Percentiles rank a stretch among this genome's conserved stretches.
phyloP scores from a whole-genome alignment of 140 eudicot species.

The Stevia rebaudiana region DNA sequence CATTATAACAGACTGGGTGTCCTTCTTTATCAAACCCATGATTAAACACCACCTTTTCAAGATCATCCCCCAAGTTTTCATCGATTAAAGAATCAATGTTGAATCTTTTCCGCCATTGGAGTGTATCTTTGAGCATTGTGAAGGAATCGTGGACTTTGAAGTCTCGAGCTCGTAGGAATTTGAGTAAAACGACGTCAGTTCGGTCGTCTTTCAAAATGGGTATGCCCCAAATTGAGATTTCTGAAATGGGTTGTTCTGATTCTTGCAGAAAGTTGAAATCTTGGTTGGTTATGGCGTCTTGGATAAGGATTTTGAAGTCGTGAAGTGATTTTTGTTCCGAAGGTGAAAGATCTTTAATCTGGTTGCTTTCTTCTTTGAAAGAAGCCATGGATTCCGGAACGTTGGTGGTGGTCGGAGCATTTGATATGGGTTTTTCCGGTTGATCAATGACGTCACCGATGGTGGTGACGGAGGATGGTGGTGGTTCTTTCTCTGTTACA shows the following conservation, averaged over 20 bases:
- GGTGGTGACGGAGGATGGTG: constrained; percentile 13
- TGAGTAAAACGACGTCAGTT: constrained; percentile 38
- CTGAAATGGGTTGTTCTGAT: constrained; percentile 14
- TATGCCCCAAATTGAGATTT: constrained; percentile 43
- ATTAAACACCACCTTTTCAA: constrained; percentile 56
- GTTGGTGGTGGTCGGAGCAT: constrained; percentile 20
- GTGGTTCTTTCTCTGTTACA: not conserved
- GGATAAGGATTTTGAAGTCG: constrained; percentile 26
- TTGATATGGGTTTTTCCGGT: constrained; percentile 27
- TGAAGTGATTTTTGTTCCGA: constrained; percentile 23
- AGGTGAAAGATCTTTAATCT: constrained; percentile 30
- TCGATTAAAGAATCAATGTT: constrained; percentile 47
- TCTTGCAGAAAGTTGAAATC: constrained; percentile 19
- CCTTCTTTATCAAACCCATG: constrained; percentile 64
- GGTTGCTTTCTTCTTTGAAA: constrained; percentile 44
- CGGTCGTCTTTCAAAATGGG: constrained; percentile 40
- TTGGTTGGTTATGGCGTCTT: constrained; percentile 23
- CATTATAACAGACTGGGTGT: constrained; percentile 79
- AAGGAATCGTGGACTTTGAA: constrained; percentile 45
- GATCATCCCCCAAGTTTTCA: constrained; percentile 52
- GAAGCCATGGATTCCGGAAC: constrained; percentile 25
- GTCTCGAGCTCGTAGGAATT: constrained; percentile 39
- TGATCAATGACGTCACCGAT: constrained; percentile 30
- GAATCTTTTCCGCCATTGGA: constrained; percentile 65
- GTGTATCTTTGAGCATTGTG: constrained; percentile 71